A percentile compares a stretch with the other conserved stretches of the same genome.
Evolutionary conservation across 148 eudicot species (phyloP).

Genomic region (Vaccinium vitisidaea): DNA sequence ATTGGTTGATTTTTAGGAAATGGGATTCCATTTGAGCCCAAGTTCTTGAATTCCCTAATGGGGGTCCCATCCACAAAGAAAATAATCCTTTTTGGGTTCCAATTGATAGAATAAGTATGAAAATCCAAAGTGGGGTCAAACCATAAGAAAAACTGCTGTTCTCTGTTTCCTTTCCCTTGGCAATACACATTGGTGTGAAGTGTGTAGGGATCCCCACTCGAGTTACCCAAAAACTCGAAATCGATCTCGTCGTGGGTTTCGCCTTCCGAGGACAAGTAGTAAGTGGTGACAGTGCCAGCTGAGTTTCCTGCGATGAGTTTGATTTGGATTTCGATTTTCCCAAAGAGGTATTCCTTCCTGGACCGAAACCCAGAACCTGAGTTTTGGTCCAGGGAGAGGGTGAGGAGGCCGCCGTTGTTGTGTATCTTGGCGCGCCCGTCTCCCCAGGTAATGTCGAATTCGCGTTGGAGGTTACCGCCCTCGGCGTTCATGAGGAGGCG

Average conservation of each 20-base stretch:
- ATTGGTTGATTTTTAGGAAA: slow-evolving; percentile 18
- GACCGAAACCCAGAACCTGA: slow-evolving; percentile 27
- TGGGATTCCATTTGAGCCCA: slow-evolving; percentile 18
- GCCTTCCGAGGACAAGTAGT: slow-evolving; percentile 23
- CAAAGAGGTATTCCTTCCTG: slow-evolving; percentile 16
- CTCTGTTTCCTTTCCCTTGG: slow-evolving; percentile 25
- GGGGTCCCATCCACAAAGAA: slow-evolving; percentile 22
- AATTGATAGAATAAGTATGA: slow-evolving; percentile 19
- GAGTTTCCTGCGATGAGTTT: slow-evolving; percentile 23
- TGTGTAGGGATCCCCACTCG: slow-evolving; percentile 29
- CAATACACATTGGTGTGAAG: slow-evolving; percentile 24
- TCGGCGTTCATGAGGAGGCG: slow-evolving; percentile 8
- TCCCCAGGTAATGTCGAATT: slow-evolving; percentile 27
- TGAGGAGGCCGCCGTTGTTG: slow-evolving; percentile 19
- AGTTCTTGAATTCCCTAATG: slow-evolving; percentile 25
- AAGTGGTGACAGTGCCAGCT: slow-evolving; percentile 27
- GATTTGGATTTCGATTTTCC: slow-evolving; percentile 24
- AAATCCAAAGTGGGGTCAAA: slow-evolving; percentile 29
- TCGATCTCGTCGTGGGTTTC: slow-evolving; percentile 26
- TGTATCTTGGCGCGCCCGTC: slow-evolving; percentile 19
- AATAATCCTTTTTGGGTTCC: slow-evolving; percentile 23
- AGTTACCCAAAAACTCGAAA: slow-evolving; percentile 26
- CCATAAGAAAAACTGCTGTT: slow-evolving; percentile 29
- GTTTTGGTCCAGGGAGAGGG: slow-evolving; percentile 18
- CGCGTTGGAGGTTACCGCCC: slow-evolving; percentile 9